Evolutionary conservation across 805 yeast species (phyloP), one percentile per base, ranked within the genome.

Genomic region (Pichia kluyveri): DNA sequence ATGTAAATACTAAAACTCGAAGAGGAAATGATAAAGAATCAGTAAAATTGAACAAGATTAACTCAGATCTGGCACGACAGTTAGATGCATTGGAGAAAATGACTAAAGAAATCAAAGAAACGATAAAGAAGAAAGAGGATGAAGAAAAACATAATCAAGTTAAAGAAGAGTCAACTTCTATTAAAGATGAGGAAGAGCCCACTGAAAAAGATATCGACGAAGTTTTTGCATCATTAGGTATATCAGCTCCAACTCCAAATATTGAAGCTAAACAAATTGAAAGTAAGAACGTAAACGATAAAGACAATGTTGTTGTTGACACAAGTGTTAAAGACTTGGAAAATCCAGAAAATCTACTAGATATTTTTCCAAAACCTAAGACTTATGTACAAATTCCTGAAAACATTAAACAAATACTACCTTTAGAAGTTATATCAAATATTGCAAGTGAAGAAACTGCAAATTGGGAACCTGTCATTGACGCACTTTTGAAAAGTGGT

Each of bases 401-500:
- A 1, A 44, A 62, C 0, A 61, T 77, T 11, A 45, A 59, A 12
- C 65, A 63, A 4, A 62, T 64, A 34, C 54, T 77, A 9, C 54
- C 55, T 27, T 74, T 73, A 0, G 65, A 70, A 14, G 61, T 76
- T 0, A 54, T 70, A 4, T 69, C 66, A 44, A 67, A 61, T 51
- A 64, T 77, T 36, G 66, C 70, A 0, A 61, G 68, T 19, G 59
- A 65, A 43, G 63, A 67, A 19, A 55, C 63, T 31, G 75, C 72
- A 47, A 68, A 76, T 54, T 77, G 82, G 82, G 57, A 57, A 1
- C 62, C 76, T 41, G 76, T 75, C 12, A 55, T 77, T 11, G 62
- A 67, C 14, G 60, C 71, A 31, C 52, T 59, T 8, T 46, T 60
- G 17, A 50, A 51, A 3, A 58, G 61, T 5, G 26, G 40, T 31